Conservation (phyloP, 805 yeast genomes). For the Candida tibetensis region DNA sequence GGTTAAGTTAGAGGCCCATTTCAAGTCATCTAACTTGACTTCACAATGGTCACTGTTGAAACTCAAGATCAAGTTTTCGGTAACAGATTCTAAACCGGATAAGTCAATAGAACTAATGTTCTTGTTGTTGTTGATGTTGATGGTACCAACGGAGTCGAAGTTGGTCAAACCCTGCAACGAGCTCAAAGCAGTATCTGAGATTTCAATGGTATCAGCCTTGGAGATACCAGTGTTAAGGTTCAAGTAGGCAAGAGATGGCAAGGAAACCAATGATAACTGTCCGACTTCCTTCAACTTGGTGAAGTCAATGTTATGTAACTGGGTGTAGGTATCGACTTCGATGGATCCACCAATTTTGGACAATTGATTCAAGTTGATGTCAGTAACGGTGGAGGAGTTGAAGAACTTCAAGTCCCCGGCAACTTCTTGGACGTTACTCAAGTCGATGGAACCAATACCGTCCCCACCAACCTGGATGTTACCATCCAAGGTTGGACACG, state of each 20-base stretch:
- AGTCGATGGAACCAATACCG: conserved; percentile 18
- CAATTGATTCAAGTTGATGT: conserved; percentile 29
- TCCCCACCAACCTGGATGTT: conserved; percentile 34
- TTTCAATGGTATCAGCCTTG: conserved; percentile 29
- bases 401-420: conserved; percentile 30
- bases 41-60: conserved; percentile 40
- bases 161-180: conserved; percentile 32
- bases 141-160: conserved; percentile 29
- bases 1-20: conserved; percentile 44
- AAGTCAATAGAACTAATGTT: conserved; percentile 38
- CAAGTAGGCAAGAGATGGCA: conserved; percentile 40
- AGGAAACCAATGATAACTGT: conserved; percentile 35
- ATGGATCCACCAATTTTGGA: conserved; percentile 35
- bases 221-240: conserved; percentile 37
- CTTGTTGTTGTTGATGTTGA: conserved; percentile 44
- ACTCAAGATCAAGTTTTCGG: conserved; percentile 35
- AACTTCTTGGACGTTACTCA: conserved; percentile 18
- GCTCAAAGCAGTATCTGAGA: conserved; percentile 43
- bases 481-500: conserved; percentile 44
- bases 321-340: conserved; percentile 36
- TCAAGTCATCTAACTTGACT: conserved; percentile 32
- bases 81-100: conserved; percentile 28
- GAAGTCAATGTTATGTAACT: conserved; percentile 36
- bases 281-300: conserved; percentile 27
- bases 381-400: conserved; percentile 39